These are phyloP conservation scores for Anthoceros angustus DNA, from an alignment of 225 moss, liverwort and hornwort genomes.

Conservation along the genomic window DNA sequence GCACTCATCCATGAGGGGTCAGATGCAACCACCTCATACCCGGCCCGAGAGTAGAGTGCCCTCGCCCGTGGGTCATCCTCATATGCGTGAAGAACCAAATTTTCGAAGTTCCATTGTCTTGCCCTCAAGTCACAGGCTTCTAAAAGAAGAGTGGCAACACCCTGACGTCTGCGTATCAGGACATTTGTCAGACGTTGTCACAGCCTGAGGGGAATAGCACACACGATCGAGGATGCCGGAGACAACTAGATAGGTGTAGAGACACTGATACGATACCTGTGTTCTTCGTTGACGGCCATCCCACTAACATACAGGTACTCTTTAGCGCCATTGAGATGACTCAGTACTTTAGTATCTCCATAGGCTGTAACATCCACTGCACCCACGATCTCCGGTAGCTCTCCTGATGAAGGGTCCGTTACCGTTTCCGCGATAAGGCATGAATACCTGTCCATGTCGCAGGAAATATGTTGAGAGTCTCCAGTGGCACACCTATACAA, in stretches of 20 bases:
- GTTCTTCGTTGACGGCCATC: conserved; percentile 71
- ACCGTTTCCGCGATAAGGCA: conserved; percentile 80
- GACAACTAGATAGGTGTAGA: background rate
- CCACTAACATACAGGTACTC: conserved; percentile 95
- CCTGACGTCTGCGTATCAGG: conserved; percentile 46
- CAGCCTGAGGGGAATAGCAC: no score
- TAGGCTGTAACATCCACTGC: conserved; percentile 69
- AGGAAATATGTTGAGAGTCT: conserved; percentile 14
- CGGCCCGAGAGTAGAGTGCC: conserved; percentile 59
- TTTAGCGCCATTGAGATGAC: conserved; percentile 50
- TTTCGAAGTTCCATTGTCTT: conserved; percentile 61
- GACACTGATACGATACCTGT: conserved; percentile 29
- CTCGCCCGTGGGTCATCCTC: conserved; percentile 77
- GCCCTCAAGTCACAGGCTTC: conserved; percentile 62
- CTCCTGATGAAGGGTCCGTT: conserved; percentile 16
- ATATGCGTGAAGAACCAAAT: conserved; percentile 79
- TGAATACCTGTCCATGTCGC: conserved; percentile 43
- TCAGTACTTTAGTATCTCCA: conserved; percentile 47
- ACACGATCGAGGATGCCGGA: background rate
- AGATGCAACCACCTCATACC: conserved; percentile 48
- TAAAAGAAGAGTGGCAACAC: conserved; percentile 70
- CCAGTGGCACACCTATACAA: conserved; percentile 10
- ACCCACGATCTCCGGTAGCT: conserved; percentile 31
- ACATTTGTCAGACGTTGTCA: background rate
- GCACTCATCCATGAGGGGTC: conserved; percentile 80